Evolutionary conservation across 768 basidiomycete species (phyloP), one percentile per base, ranked within the genome.

Genomic region (Chalciporus piperatus): DNA sequence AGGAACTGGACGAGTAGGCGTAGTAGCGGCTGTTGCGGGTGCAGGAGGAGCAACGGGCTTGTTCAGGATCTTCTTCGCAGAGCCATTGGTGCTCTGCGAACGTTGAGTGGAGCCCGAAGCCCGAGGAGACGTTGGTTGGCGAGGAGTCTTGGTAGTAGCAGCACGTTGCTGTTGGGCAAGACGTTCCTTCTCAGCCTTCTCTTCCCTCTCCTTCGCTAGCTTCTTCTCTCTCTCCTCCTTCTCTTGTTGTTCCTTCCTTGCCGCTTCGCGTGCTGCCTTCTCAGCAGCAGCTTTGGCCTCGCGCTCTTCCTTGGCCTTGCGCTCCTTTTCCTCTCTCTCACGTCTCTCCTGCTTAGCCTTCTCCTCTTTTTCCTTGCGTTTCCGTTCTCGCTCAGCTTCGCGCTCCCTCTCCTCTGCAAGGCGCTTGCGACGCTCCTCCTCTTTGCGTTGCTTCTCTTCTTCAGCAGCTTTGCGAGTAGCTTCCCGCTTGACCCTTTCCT

Each of bases 401-500:
- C 83, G 82, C 57, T 92, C 89, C 59, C 85, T 84, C 69, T 93
- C 90, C 61, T 92, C 88, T 33, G 84, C 80, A 52, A 83, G 69
- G 22, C 89, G 84, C 64, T 84, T 83, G 50, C 87, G 82, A 27
- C 77, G 74, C 66, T 95, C 92, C 68, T 97, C 94, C 40, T 93
- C 92, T 64, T 86, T 90, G 50, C 84, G 80, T 39, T 78, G 74
- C 60, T 81, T 85, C 69, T 95, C 93, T 64, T 96, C 94, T 52
- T 94, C 92, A 25, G 80, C 80, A 47, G 79, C 83, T 66, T 86
- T 86, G 52, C 85, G 84, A 51, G 78, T 77, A 45, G 83, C 80
- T 62, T 98, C 95, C 19, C 89, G 84, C 56, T 79, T 80, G 3
- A 71, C 70, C n/a, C 88, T 82, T 53, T 97, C 93, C 69, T 98